phyloP scores from a whole-genome alignment of 768 basidiomycete genomes.

The Epithele typhae region DNA sequence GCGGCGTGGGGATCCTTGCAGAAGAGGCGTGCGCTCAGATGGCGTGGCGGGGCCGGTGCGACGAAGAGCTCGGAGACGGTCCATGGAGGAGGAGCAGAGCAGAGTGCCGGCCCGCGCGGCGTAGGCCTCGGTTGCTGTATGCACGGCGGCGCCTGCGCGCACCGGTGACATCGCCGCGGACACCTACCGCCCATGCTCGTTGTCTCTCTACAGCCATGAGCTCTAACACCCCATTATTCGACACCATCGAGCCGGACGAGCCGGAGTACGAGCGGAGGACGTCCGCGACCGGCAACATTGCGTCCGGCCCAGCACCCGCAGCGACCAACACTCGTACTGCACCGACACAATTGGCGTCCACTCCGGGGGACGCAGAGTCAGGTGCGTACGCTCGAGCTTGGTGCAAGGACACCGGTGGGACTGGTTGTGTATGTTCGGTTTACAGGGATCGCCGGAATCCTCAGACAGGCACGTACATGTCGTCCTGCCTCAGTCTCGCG shows the following conservation, averaged over 20 bases:
- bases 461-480: constrained; percentile 54
- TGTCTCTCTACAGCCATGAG: constrained; percentile 40
- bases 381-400: constrained; percentile 39
- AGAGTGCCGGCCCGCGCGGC: no score
- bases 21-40: constrained; percentile 19
- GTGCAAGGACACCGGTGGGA: neutral
- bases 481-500: no score
- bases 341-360: constrained; percentile 47
- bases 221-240: constrained; percentile 58
- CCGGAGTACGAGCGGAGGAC: constrained; percentile 24
- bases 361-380: constrained; percentile 67
- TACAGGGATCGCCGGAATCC: constrained; percentile 62
- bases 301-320: constrained; percentile 42
- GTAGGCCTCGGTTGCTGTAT: neutral
- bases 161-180: constrained; percentile 7
- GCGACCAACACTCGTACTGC: constrained; percentile 33
- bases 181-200: constrained; percentile 1
- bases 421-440: neutral
- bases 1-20: constrained; percentile 2
- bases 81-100: neutral
- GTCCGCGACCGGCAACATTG: constrained; percentile 33
- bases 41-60: neutral
- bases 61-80: neutral
- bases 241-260: constrained; percentile 86
- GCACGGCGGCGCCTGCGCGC: neutral